Percentiles rank a stretch among this genome's conserved stretches.
phyloP scores from a whole-genome alignment of 2,329 filamentous ascomycete genomes.

The Didymella exigua region DNA sequence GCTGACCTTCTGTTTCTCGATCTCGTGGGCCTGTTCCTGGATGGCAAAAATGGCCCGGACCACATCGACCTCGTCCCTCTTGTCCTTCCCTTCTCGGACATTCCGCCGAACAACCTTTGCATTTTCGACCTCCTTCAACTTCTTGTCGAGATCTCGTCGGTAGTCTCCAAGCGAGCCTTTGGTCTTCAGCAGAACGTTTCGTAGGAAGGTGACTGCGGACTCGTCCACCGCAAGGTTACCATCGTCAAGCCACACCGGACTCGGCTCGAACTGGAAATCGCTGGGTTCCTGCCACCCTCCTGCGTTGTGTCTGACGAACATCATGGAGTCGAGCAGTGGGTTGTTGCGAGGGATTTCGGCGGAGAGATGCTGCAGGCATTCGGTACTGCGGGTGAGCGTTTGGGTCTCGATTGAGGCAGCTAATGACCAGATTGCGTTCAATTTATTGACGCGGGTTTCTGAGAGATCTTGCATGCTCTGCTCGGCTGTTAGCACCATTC shows the following conservation, averaged over 20 bases:
- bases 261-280: constrained; percentile 88
- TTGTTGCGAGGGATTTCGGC: constrained; percentile 86
- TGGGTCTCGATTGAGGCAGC: constrained; percentile 80
- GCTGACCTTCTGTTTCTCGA: constrained; percentile 81
- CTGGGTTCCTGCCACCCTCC: constrained; percentile 80
- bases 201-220: constrained; percentile 83
- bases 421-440: constrained; percentile 85
- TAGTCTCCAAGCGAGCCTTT: constrained; percentile 83
- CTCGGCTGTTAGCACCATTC: constrained; percentile 8
- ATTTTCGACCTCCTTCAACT: constrained; percentile 81
- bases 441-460: constrained; percentile 81
- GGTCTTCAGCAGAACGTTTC: constrained; percentile 89
- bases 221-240: constrained; percentile 86
- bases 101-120: constrained; percentile 74
- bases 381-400: constrained; percentile 75
- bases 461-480: constrained; percentile 84
- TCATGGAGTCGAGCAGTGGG: constrained; percentile 90
- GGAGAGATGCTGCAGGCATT: constrained; percentile 73
- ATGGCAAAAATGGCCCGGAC: constrained; percentile 82
- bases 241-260: constrained; percentile 96
- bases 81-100: constrained; percentile 82
- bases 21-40: constrained; percentile 83
- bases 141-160: constrained; percentile 82
- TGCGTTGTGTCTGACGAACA: constrained; percentile 95
- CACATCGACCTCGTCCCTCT: constrained; percentile 84